These are phyloP conservation scores for Carex littledalei DNA, from an alignment of 176 grass and related monocot species.

Conservation along the genomic window DNA sequence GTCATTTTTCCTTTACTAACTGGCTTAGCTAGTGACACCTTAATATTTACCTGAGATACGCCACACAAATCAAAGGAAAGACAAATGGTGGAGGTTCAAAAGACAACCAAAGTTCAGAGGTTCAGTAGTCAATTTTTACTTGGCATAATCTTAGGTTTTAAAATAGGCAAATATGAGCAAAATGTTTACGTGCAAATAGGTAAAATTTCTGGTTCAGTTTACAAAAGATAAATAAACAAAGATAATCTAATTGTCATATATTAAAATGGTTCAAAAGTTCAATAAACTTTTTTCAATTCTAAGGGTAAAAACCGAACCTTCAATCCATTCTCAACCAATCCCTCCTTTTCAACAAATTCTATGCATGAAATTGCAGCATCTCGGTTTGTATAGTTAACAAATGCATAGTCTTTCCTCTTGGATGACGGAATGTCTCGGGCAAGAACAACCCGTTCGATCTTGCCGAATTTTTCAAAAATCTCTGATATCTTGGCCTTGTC, in stretches of 20 bases:
- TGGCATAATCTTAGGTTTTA: background rate
- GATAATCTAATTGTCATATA: background rate
- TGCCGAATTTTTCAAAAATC: slow-evolving; percentile 56
- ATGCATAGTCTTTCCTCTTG: slow-evolving; percentile 59
- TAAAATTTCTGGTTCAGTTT: slow-evolving; percentile 15
- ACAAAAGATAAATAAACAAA: slow-evolving; percentile 19
- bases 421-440: slow-evolving; percentile 40
- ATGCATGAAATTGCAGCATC: slow-evolving; percentile 63
- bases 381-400: slow-evolving; percentile 50
- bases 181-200: background rate
- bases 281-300: background rate
- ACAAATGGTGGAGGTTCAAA: slow-evolving; percentile 7
- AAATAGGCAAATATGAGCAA: background rate
- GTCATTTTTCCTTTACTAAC: slow-evolving; percentile 38
- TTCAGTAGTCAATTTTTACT: background rate
- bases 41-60: slow-evolving; percentile 58
- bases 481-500: slow-evolving; percentile 41
- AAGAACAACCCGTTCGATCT: slow-evolving; percentile 43
- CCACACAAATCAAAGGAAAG: background rate
- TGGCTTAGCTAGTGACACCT: slow-evolving; percentile 60
- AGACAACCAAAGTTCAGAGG: background rate
- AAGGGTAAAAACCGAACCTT: slow-evolving; percentile 33
- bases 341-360: slow-evolving; percentile 46
- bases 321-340: slow-evolving; percentile 40
- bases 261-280: background rate